Base-by-base conservation (phyloP, 352 stramenopile species). In the Phytophthora sp. region DNA sequence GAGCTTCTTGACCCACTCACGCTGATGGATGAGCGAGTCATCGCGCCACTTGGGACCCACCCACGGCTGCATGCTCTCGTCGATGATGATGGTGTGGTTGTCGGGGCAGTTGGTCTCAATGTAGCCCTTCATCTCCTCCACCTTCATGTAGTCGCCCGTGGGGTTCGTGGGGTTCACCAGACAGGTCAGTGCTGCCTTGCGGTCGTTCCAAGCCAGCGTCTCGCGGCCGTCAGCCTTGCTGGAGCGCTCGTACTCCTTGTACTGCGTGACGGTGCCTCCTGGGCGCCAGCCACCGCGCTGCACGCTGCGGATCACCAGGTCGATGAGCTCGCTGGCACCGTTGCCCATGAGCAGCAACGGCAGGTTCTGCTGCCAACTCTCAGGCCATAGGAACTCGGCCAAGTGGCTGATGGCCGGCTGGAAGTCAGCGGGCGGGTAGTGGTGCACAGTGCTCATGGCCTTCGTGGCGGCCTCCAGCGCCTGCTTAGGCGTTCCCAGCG, bases 31-130 rank as follows among this genome's bases (percentile, higher is more conserved):
- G n/a, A 97, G 78, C 42, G 77, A 91, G 67, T 97, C 89, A 21
- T 89, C 31, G 47, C 89, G 82, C 89, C 89, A 97, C 50, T 90
- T 60, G 5, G 89, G 82, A 3, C 89, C 89, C 16, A 96, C 65
- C 90, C 90, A 97, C 33, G 90, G 90, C 76, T 97, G 90, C 90
- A 97, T 97, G 69, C 87, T 96, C 73, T 97, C 90, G 62, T 97
- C 90, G 20, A 97, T 79, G 61, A 97, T 97, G 57, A 97, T 91
- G 27, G 90, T 97, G 71, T 93, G 89, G 66, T 93, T 85, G 59
- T 91, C 82, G 5, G 87, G 84, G 59, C 88, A 95, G 61, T 86
- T 65, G 30, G 65, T 83, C 71, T 95, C 85, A 53, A 97, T 96
- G 80, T 96, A 97, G 44, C 56, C 63, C 73, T 97, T 96, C 80